Evolutionary conservation across 371 early-diverging fungal genomes (phyloP).

Genomic region (Mucor irregularis): DNA sequence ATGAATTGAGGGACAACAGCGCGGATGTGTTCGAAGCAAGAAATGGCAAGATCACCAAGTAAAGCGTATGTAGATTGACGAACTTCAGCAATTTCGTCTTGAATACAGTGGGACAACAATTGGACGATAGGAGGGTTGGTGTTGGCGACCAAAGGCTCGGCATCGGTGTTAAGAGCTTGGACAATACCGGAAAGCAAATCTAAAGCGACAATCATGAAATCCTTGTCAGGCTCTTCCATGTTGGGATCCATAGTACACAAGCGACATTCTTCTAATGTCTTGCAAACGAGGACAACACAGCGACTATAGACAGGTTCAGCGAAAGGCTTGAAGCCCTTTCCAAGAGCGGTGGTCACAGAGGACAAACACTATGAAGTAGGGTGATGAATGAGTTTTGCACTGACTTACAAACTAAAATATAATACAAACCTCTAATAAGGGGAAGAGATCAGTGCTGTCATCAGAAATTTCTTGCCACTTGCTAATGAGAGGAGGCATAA

Average conservation of each 20-base stretch:
- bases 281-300: constrained; percentile 79
- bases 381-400: too few species aligned
- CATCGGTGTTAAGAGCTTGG: constrained; percentile 82
- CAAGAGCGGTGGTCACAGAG: constrained; percentile 84
- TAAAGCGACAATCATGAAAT: constrained; percentile 92
- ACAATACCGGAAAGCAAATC: constrained; percentile 92
- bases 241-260: constrained; percentile 61
- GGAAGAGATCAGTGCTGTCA: constrained; percentile 84
- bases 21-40: constrained; percentile 72
- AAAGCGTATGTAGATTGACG: constrained; percentile 94
- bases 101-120: constrained; percentile 76
- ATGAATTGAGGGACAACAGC: constrained; percentile 76
- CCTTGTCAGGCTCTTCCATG: constrained; percentile 82
- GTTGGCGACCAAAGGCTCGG: constrained; percentile 72
- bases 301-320: constrained; percentile 85
- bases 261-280: constrained; percentile 71
- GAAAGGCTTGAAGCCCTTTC: constrained; percentile 81
- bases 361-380: constrained; percentile 84
- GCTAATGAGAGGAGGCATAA: constrained; percentile 83
- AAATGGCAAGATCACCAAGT: constrained; percentile 89
- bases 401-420: too few species aligned
- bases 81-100: constrained; percentile 77
- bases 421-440: constrained; percentile 82
- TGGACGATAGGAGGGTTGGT: constrained; percentile 75
- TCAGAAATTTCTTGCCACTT: constrained; percentile 80